These are phyloP conservation scores for Zarea fungicola DNA, from an alignment of 2,329 filamentous ascomycete species.

Conservation along the genomic window DNA sequence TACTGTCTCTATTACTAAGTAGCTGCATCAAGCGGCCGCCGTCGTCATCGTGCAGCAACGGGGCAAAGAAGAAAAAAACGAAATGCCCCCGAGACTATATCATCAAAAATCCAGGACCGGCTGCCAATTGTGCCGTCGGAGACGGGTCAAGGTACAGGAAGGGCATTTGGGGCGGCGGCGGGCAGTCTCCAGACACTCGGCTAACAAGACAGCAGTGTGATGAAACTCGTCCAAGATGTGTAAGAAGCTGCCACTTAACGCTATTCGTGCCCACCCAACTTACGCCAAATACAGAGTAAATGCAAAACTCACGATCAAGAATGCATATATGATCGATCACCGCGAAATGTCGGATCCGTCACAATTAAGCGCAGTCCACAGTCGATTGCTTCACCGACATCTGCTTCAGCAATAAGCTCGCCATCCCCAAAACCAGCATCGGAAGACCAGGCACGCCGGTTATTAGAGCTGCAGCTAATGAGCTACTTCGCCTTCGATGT, in stretches of 20 bases:
- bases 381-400: neutral
- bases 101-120: constrained; percentile 27
- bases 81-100: constrained; percentile 22
- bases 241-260: constrained; percentile 4
- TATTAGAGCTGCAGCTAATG: constrained; percentile 21
- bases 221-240: constrained; percentile 19
- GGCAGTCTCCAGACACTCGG: neutral
- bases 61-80: neutral
- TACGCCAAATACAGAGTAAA: constrained; percentile 14
- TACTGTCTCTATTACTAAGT: neutral
- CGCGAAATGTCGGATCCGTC: neutral
- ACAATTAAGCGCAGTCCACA: neutral
- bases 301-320: constrained; percentile 18
- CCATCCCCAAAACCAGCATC: neutral
- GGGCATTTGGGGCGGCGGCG: too few relatives aligned
- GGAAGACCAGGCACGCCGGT: constrained; percentile 17
- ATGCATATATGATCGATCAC: constrained; percentile 18
- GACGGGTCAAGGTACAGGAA: constrained; percentile 22
- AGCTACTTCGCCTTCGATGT: constrained; percentile 19
- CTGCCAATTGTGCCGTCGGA: constrained; percentile 22
- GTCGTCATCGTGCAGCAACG: neutral
- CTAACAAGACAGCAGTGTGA: constrained; percentile 16
- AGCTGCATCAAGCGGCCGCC: neutral
- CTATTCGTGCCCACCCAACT: neutral
- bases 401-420: neutral